These are phyloP conservation scores for Pyricularia pennisetigena DNA, from an alignment of 2,329 filamentous ascomycete genomes.

Conservation along the genomic window DNA sequence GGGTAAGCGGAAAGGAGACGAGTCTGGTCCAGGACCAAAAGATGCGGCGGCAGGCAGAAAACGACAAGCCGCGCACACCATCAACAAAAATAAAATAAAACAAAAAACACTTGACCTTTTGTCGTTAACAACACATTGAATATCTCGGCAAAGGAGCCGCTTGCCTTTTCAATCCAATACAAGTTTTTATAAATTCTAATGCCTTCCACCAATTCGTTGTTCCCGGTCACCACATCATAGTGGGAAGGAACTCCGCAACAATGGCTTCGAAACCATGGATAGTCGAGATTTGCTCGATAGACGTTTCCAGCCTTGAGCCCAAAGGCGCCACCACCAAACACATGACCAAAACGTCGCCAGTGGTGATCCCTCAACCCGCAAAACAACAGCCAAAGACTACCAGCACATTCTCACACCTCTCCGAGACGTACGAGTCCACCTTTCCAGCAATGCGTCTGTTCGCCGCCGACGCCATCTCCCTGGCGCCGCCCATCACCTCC, in stretches of 20 bases:
- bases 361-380: neutral
- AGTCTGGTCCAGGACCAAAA: neutral
- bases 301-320: neutral
- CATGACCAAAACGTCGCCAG: neutral
- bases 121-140: too few species aligned
- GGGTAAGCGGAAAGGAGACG: neutral
- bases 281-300: neutral
- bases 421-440: slow-evolving; percentile 5
- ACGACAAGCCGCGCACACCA: neutral
- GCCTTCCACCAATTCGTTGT: neutral
- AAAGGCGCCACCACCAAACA: neutral
- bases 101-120: neutral
- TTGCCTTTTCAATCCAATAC: neutral
- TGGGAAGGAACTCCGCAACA: neutral
- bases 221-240: neutral
- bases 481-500: slow-evolving; percentile 12
- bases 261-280: neutral
- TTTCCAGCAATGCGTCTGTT: slow-evolving; percentile 4
- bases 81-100: neutral
- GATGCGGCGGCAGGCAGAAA: neutral
- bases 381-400: neutral
- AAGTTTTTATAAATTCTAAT: neutral
- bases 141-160: too few species aligned
- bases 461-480: slow-evolving; percentile 1
- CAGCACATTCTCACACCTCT: neutral